Percentiles rank a stretch among this genome's conserved stretches.
Evolutionary conservation across 139 green algal genomes (phyloP).

Genomic region (Penium margaritaceum): DNA sequence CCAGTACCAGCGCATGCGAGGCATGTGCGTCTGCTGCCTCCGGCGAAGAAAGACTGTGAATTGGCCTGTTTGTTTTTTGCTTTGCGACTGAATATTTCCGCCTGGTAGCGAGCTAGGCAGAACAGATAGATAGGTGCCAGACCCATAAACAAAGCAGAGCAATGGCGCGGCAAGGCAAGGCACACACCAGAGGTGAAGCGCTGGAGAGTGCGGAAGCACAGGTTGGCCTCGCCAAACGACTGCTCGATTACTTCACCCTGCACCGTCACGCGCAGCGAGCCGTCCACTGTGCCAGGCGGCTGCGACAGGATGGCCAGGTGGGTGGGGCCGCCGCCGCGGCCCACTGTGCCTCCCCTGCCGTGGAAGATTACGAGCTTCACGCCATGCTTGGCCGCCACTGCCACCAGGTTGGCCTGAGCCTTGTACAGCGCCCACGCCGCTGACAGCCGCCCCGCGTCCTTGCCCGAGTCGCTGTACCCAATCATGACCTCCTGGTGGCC

Average conservation of each 20-base stretch:
- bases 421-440: slow-evolving; percentile 86
- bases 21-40: too few relatives aligned
- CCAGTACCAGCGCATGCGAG: too few relatives aligned
- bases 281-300: slow-evolving; percentile 75
- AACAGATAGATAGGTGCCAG: background rate
- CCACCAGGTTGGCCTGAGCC: slow-evolving; percentile 45
- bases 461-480: slow-evolving; percentile 91
- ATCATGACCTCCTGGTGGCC: slow-evolving; percentile 70
- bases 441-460: slow-evolving; percentile 85
- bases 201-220: slow-evolving; percentile 63
- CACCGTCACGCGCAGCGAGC: slow-evolving; percentile 82
- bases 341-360: slow-evolving; percentile 84
- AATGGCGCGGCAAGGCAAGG: background rate
- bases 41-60: too few relatives aligned
- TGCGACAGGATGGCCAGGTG: slow-evolving; percentile 86
- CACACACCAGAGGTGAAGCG: slow-evolving; percentile 9
- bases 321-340: slow-evolving; percentile 82
- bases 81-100: too few relatives aligned
- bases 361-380: slow-evolving; percentile 87
- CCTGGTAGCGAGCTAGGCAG: background rate
- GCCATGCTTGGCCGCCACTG: slow-evolving; percentile 30
- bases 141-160: background rate
- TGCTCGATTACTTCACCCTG: slow-evolving; percentile 80
- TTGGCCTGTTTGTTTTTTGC: too few relatives aligned
- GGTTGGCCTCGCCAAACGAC: slow-evolving; percentile 69